Evolutionary conservation across 2,329 filamentous ascomycete species (phyloP), one percentile per base, ranked within the genome.

Genomic region (Nemania abortiva): DNA sequence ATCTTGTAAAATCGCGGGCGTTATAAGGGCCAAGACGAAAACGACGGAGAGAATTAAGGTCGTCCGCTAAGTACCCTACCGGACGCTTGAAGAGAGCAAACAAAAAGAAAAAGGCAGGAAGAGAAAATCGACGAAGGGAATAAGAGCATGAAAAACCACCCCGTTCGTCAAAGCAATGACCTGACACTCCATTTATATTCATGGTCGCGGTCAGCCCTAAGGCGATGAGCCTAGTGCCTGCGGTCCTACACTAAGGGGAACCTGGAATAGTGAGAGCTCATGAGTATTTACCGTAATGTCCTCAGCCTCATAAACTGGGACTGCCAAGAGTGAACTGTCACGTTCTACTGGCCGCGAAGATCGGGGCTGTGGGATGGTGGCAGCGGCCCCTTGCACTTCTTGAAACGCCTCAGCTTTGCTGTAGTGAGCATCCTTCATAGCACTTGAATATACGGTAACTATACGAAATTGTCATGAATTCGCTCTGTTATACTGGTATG

Each of bases 231-330:
- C 20, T 11, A 50, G 22, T 9, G 47, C n/a, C n/a, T 50, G 24
- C 6, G 47, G 24, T 50, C 47, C 47, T 50, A 7, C 47, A 13
- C 47, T 50, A 50, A 24, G 39, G 39, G 39, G 39, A 45, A 18
- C 49, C 49, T 3, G 49, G 22, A 52, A 24, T 6, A 27, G 22
- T 52, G 24, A 52, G 47, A 24, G 20, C 49, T 52, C 24, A 29
- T 27, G 2, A 10, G 20, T 29, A 7, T 15, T 47, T n/a, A 20
- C 6, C 7, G 2, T 29, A 52, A 52, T 34, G 18, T 34, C 52
- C 7, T 18, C 52, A 57, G 54, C 54, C 54, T 57, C 54, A 57
- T 39, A 39, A 39, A 57, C 54, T 39, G 34, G 54, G 54, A 24
- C 34, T 42, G 54, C 34, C 54, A 57, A 42, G 53, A 56, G 54